Base-by-base conservation (phyloP, 768 basidiomycete species). In the Clavulina sp. region DNA sequence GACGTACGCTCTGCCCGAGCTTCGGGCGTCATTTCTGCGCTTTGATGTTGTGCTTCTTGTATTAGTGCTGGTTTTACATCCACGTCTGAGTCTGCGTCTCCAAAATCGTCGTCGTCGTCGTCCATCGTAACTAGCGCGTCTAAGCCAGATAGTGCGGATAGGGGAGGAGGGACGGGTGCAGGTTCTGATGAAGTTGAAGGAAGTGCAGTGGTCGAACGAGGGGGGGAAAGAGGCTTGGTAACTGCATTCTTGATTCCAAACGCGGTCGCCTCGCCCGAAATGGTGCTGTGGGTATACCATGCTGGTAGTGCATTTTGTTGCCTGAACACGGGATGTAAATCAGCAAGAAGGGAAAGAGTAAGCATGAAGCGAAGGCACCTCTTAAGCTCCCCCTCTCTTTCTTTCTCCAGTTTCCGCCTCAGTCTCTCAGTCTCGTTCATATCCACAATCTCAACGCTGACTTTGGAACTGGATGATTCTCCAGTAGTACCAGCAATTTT, bases 201-300 rank as follows among this genome's bases (percentile, higher is more conserved):
- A 21, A 31, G 21, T 30, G 33, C 40, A 52, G 44, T 41, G 5
- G 50, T 52, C n/a, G n/a, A n/a, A n/a, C n/a, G n/a, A n/a, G n/a
- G n/a, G n/a, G n/a, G n/a, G n/a, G n/a, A n/a, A 46, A 41, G 26
- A 46, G 5, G 38, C 50, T 16, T 52, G 38, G 4, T 52, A 30
- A 30, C 18, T 40, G 5, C 33, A 41, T 52, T 83, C 58, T 78
- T 75, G 52, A 84, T 73, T 19, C 89, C 88, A 36, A 92, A 70
- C 21, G 86, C 82, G 0, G 93, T 95, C 54, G 89, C 68, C 57
- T 92, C 84, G 5, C 91, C 89, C 3, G 88, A 81, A 55, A 99
- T 88, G 2, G 95, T 99, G 61, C 88, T 92, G 65, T 87, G 84
- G 58, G 91, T 73, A 68, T 95, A 87, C 95, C 95, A 99, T 9